Percentiles rank a stretch among this genome's conserved stretches.
Conservation (phyloP, 331 rosid genomes). For the Pyrus hybrid region DNA sequence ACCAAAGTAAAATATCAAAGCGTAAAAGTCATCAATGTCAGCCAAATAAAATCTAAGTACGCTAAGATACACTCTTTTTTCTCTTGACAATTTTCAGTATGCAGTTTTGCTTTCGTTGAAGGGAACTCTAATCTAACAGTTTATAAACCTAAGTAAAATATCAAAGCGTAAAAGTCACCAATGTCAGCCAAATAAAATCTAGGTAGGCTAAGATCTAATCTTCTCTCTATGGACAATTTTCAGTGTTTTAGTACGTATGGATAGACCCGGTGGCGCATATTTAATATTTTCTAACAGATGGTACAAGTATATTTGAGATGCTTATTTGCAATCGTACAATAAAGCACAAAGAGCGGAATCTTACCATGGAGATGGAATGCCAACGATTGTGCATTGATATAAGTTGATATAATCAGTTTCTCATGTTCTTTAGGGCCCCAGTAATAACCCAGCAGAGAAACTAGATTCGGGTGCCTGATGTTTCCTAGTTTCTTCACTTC, state of each 20-base stretch:
- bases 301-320: not conserved
- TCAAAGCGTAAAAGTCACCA: not conserved
- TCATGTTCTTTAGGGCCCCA: slow-evolving; percentile 69
- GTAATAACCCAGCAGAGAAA: slow-evolving; percentile 71
- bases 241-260: not conserved
- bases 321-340: not conserved
- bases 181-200: not conserved
- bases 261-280: not conserved
- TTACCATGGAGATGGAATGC: slow-evolving; percentile 66
- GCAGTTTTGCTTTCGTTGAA: too few species aligned
- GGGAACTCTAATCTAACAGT: not conserved
- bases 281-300: not conserved
- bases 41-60: not conserved
- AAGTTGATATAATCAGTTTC: slow-evolving; percentile 56
- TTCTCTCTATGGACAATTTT: not conserved
- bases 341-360: slow-evolving; percentile 6
- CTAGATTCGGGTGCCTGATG: slow-evolving; percentile 66
- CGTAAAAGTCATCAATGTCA: not conserved
- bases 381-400: slow-evolving; percentile 57
- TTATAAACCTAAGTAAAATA: not conserved
- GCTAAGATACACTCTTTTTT: not conserved
- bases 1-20: not conserved
- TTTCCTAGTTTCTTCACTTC: slow-evolving; percentile 73
- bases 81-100: too few species aligned
- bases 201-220: not conserved